phyloP scores from a whole-genome alignment of 371 early-diverging fungal species.

The Lichtheimia corymbifera region DNA sequence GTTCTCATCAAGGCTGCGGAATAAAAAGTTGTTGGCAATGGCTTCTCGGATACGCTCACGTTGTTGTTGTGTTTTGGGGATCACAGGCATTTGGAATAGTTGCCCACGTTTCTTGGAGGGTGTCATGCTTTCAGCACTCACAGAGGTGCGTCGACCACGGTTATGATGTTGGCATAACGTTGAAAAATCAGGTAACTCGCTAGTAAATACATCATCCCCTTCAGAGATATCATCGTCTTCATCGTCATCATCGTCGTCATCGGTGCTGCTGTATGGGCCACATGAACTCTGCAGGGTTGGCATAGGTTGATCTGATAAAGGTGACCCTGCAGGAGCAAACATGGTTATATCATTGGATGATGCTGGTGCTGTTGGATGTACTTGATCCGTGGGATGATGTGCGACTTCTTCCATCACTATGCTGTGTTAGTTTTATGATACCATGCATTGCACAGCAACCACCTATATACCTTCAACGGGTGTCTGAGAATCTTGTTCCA shows the following conservation, averaged over 20 bases:
- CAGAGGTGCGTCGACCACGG: slow-evolving; percentile 79
- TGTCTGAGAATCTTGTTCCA: neutral
- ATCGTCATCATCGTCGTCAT: slow-evolving; percentile 33
- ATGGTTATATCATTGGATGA: slow-evolving; percentile 4
- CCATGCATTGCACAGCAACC: no score
- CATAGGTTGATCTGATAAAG: slow-evolving; percentile 13
- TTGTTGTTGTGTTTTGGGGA: slow-evolving; percentile 88
- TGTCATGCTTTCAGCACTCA: slow-evolving; percentile 96
- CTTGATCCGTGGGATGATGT: slow-evolving; percentile 1
- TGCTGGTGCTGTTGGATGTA: neutral
- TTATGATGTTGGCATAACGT: slow-evolving; percentile 10
- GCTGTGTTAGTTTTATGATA: no score
- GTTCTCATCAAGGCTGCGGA: slow-evolving; percentile 92
- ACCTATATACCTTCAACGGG: no score
- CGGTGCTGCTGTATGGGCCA: slow-evolving; percentile 18
- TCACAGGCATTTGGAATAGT: slow-evolving; percentile 79
- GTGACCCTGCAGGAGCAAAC: slow-evolving; percentile 8
- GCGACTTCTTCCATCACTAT: neutral
- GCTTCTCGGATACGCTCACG: slow-evolving; percentile 78
- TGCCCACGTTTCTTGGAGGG: slow-evolving; percentile 67
- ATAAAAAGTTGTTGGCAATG: slow-evolving; percentile 88
- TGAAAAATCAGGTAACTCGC: neutral
- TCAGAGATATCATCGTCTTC: slow-evolving; percentile 16
- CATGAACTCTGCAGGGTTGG: slow-evolving; percentile 15
- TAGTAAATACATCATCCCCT: neutral